Evolutionary conservation across 208 protist species (phyloP), one percentile per base, ranked within the genome.

Genomic region (Angomonas ambiguus): DNA sequence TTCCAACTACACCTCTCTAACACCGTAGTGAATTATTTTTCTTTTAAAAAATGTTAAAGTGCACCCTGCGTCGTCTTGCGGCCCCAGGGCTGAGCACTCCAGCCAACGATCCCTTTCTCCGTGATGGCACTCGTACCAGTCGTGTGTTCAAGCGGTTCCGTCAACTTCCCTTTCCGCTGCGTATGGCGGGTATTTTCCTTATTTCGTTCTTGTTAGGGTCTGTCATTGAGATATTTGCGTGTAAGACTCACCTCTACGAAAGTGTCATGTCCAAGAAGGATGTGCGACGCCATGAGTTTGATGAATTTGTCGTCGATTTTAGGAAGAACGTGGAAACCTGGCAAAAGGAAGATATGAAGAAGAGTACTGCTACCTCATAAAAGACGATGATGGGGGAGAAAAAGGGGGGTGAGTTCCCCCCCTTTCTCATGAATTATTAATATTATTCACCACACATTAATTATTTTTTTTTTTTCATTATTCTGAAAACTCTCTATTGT

Each of bases 231-330:
- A 69, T 77, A 13, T 92, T 92, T 57, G 86, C 86, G 25, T 92
- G 86, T 70, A 88, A 89, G 65, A 92, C 86, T 32, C 80, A 87
- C 58, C 48, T 92, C 49, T 92, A 89, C 69, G 86, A 92, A 58
- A 80, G 76, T 59, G 83, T 92, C 13, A 88, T 89, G 80, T 71
- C 77, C 53, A 92, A 92, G 67, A 92, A 92, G 69, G 86, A 89
- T 31, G 71, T 63, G 30, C 75, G 86, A 4, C 80, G 86, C 4
- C 86, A 92, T 66, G 83, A 89, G 33, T 85, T 92, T 64, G 86
- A 92, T 62, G 83, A 89, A 64, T 92, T 92, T 70, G 86, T 92
- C 1, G 71, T 87, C 0, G 83, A 88, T 51, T 85, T 92, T 57
- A 74, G 86, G 1, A 71, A 85, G 11, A 87, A 86, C 42, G 71